These are phyloP conservation scores for Hypoxylon sp. DNA, from an alignment of 2,329 filamentous ascomycete species.

Conservation along the genomic window DNA sequence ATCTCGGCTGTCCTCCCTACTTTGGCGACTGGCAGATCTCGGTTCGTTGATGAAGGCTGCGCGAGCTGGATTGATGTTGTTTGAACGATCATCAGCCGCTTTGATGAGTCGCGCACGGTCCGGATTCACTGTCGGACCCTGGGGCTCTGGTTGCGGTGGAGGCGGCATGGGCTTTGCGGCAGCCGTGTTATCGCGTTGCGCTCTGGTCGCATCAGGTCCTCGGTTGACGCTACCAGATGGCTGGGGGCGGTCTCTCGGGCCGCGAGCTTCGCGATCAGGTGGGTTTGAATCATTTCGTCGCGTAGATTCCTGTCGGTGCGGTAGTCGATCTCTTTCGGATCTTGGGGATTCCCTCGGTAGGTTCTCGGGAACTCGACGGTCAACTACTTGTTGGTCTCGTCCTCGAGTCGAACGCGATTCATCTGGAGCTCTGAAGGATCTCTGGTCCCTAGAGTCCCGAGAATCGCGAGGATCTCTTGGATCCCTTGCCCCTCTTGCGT, in stretches of 20 bases:
- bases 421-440: slow-evolving; percentile 59
- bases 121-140: slow-evolving; percentile 68
- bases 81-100: slow-evolving; percentile 55
- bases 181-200: slow-evolving; percentile 48
- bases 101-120: slow-evolving; percentile 67
- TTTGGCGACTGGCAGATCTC: slow-evolving; percentile 56
- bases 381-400: slow-evolving; percentile 59
- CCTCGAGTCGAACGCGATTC: slow-evolving; percentile 59
- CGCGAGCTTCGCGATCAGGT: slow-evolving; percentile 59
- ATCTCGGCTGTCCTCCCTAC: slow-evolving; percentile 63
- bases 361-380: slow-evolving; percentile 61
- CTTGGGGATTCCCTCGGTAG: slow-evolving; percentile 56
- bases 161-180: slow-evolving; percentile 53
- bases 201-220: slow-evolving; percentile 47
- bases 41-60: slow-evolving; percentile 62
- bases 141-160: slow-evolving; percentile 50
- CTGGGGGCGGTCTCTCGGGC: slow-evolving; percentile 54
- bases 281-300: slow-evolving; percentile 52
- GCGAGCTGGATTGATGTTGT: slow-evolving; percentile 65
- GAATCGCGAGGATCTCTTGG: slow-evolving; percentile 57
- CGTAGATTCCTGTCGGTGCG: slow-evolving; percentile 49
- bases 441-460: slow-evolving; percentile 57
- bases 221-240: slow-evolving; percentile 46
- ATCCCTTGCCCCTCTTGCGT: slow-evolving; percentile 55
- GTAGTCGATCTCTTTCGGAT: slow-evolving; percentile 58